Conservation (phyloP, 2,329 filamentous ascomycete genomes). For the Paraphoma chrysanthemicola region DNA sequence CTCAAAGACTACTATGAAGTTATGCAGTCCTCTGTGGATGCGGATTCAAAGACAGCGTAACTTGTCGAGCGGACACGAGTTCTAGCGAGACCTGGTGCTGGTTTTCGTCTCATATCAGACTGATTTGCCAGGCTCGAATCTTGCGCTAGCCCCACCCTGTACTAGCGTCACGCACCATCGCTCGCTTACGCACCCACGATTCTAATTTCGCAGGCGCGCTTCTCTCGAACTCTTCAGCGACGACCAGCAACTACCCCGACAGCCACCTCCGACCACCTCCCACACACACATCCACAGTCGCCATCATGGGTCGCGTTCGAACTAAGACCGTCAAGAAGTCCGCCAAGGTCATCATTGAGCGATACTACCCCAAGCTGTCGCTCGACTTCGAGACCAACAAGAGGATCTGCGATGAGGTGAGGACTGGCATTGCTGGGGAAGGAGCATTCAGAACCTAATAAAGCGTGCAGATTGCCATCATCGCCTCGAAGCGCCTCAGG, state of each 20-base stretch:
- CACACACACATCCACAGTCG: conserved; percentile 37
- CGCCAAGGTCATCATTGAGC: conserved; percentile 99
- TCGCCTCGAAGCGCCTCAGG: conserved; percentile 97
- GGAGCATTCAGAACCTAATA: not conserved
- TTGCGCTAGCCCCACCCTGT: not conserved
- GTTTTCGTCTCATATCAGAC: too few species aligned
- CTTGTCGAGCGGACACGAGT: too few species aligned
- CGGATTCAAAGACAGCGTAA: too few species aligned
- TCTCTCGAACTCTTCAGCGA: conserved; percentile 22
- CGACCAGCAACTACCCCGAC: conserved; percentile 36
- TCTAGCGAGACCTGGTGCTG: too few species aligned
- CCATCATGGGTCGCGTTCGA: conserved; percentile 63
- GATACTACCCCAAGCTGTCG: conserved; percentile 83
- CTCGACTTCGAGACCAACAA: conserved; percentile 99
- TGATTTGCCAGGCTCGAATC: not conserved
- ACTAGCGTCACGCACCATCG: not conserved
- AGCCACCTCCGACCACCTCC: conserved; percentile 33
- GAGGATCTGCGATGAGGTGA: conserved; percentile 92
- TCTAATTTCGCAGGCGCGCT: not conserved
- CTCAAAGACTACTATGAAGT: too few species aligned
- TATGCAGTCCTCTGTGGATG: too few species aligned
- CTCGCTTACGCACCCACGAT: too few species aligned
- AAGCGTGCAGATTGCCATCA: conserved; percentile 76
- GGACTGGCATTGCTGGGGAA: not conserved
- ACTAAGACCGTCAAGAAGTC: conserved; percentile 78